Evolutionary conservation across 208 protist species (phyloP).

Genomic region (Borovskyia barvae): DNA sequence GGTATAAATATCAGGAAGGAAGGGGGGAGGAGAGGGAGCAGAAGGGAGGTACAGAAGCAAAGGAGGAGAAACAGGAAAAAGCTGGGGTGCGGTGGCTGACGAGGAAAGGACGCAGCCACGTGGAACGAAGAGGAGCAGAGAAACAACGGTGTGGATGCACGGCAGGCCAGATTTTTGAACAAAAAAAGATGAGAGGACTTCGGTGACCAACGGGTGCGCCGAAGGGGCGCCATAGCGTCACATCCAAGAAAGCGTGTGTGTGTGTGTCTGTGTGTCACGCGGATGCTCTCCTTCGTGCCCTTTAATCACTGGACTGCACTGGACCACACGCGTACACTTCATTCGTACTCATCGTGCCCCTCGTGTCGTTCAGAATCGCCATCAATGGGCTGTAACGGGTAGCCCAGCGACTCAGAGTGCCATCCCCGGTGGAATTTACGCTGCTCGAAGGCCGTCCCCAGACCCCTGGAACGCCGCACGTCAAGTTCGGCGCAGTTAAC

Average conservation of each 20-base stretch:
- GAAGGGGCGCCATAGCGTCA: too few species aligned
- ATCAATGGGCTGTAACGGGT: constrained; percentile 57
- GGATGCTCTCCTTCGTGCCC: neutral
- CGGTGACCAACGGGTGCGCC: too few species aligned
- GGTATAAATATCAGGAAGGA: neutral
- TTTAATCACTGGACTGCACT: constrained; percentile 37
- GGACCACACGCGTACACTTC: neutral
- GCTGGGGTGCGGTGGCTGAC: neutral
- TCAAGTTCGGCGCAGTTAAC: constrained; percentile 37
- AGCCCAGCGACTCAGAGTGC: constrained; percentile 37
- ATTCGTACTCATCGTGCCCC: constrained; percentile 10
- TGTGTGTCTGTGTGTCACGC: constrained; percentile 1
- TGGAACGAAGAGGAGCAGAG: neutral
- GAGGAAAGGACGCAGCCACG: constrained; percentile 8
- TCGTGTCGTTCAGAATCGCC: constrained; percentile 29
- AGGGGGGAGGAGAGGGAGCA: too few species aligned
- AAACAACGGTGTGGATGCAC: too few species aligned
- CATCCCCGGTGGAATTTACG: constrained; percentile 17
- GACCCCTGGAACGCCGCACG: constrained; percentile 31
- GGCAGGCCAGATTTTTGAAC: too few species aligned
- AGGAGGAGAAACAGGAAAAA: neutral
- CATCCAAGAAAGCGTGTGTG: neutral
- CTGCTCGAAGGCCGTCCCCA: constrained; percentile 44
- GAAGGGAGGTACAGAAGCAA: too few species aligned
- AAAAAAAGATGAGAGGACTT: too few species aligned